phyloP scores from a whole-genome alignment of 352 stramenopile species.

The Globisporangium polare region DNA sequence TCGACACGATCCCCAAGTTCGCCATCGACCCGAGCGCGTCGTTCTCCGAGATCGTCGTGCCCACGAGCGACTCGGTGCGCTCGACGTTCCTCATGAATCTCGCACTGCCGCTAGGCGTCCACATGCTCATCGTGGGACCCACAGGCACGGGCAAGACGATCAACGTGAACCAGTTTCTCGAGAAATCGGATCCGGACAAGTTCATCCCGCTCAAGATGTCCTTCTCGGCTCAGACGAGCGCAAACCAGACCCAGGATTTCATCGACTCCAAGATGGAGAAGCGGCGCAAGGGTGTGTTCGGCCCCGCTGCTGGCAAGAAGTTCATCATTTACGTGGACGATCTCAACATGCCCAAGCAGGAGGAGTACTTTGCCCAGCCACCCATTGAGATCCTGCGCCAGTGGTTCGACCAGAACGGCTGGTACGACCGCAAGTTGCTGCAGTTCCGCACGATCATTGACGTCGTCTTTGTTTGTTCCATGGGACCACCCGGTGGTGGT shows the following conservation, averaged over 20 bases:
- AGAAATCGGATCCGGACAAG: conserved; percentile 83
- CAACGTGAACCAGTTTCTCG: conserved; percentile 92
- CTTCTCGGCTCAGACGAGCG: conserved; percentile 91
- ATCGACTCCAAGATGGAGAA: conserved; percentile 95
- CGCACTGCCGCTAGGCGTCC: conserved; percentile 72
- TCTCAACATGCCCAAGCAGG: conserved; percentile 94
- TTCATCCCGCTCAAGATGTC: conserved; percentile 91
- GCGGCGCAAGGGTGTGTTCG: conserved; percentile 91
- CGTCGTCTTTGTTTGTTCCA: conserved; percentile 77
- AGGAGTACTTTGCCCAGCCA: conserved; percentile 93
- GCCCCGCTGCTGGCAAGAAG: conserved; percentile 87
- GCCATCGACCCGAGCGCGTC: conserved; percentile 64
- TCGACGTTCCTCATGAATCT: conserved; percentile 92
- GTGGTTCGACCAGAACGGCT: conserved; percentile 93
- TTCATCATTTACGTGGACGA: conserved; percentile 94
- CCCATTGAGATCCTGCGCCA: conserved; percentile 94
- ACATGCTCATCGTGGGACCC: conserved; percentile 92
- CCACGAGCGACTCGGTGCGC: conserved; percentile 91
- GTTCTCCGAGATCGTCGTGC: conserved; percentile 92
- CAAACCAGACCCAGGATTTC: conserved; percentile 92
- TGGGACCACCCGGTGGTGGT: conserved; percentile 77
- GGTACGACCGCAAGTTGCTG: conserved; percentile 94
- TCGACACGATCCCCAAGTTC: conserved; percentile 87
- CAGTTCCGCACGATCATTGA: conserved; percentile 91
- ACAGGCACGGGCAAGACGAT: conserved; percentile 95